Percentiles rank a stretch among this genome's conserved stretches.
Conservation (phyloP, 2,329 filamentous ascomycete species). For the Ambrosiella cleistominuta region DNA sequence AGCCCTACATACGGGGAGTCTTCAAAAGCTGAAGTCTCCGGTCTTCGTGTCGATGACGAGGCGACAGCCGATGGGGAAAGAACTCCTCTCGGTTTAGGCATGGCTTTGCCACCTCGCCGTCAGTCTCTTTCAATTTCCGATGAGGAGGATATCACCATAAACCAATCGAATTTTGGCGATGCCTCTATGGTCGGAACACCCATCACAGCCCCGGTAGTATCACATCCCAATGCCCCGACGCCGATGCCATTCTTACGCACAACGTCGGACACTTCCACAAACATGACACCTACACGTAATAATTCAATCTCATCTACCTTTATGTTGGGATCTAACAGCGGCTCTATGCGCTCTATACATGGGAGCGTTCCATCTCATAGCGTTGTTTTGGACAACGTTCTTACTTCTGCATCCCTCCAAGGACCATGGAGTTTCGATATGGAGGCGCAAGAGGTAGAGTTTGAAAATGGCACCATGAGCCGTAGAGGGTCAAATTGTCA, state of each 20-base stretch:
- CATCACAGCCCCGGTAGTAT: constrained; percentile 15
- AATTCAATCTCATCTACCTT: constrained; percentile 34
- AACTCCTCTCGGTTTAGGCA: constrained; percentile 4
- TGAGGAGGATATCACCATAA: background rate
- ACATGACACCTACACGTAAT: constrained; percentile 31
- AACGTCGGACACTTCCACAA: constrained; percentile 10
- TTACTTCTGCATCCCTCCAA: background rate
- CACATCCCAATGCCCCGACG: constrained; percentile 21
- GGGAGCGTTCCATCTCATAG: constrained; percentile 41
- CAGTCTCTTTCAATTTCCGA: constrained; percentile 5
- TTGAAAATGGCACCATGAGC: background rate
- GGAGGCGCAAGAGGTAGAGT: constrained; percentile 8
- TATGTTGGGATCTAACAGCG: constrained; percentile 26
- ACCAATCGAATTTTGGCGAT: constrained; percentile 2
- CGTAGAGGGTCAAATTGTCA: background rate
- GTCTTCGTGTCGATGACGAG: constrained; percentile 14
- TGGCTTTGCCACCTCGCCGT: background rate
- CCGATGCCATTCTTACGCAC: constrained; percentile 39
- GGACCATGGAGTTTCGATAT: constrained; percentile 3
- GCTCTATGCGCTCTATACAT: constrained; percentile 20
- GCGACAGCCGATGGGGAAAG: constrained; percentile 3
- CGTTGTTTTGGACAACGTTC: constrained; percentile 19
- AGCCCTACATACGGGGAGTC: constrained; percentile 23
- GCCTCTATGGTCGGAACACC: constrained; percentile 7
- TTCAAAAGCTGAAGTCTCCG: constrained; percentile 21